Base-by-base conservation (phyloP, 1,284 basidiomycete genomes). In the Tylopilus orsonianus region DNA sequence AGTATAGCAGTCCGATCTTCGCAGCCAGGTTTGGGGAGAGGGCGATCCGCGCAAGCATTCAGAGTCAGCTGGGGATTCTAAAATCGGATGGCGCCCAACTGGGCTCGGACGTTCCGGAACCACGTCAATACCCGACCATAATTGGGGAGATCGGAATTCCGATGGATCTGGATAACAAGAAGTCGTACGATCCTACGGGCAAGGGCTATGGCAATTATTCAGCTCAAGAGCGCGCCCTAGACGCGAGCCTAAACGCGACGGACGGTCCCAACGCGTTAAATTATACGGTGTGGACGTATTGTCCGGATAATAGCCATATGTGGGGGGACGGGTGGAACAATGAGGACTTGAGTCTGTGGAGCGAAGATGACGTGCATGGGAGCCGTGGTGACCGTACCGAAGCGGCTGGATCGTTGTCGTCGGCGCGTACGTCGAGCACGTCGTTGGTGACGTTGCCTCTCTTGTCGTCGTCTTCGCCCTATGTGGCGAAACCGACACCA, bases 311-410 rank as follows among this genome's bases (percentile, higher is more conserved):
- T 62, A 79, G 75, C 20, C 93, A 97, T 65, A 70, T 81, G 61
- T 97, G 92, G 92, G 93, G 95, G 16, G 96, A 98, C 66, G 84
- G 85, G 2, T 99, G 95, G 95, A 95, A 98, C 66, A 84, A 92
- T 68, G 96, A 99, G 71, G 96, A 98, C 70, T 70, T 98, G 48
- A 94, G 91, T 53, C 57, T 96, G 10, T 98, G 91, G 92, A 88
- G 87, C 57, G 57, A 65, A 2, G 92, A 96, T 61, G 95, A 68
- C 41, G 18, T 44, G 16, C 27, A 2, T 2, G 20, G n/a, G n/a
- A 8, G 5, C 7, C 22, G n/a, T 12, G 8, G 32, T 19, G 18
- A 8, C 3, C 14, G 2, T 6, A 0, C 1, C 3, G 16, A 29
- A 10, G 49, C 20, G 22, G 19, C 20, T 22, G 55, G 54, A 13